phyloP scores from a whole-genome alignment of 768 basidiomycete species.

The Lentinula detonsa region DNA sequence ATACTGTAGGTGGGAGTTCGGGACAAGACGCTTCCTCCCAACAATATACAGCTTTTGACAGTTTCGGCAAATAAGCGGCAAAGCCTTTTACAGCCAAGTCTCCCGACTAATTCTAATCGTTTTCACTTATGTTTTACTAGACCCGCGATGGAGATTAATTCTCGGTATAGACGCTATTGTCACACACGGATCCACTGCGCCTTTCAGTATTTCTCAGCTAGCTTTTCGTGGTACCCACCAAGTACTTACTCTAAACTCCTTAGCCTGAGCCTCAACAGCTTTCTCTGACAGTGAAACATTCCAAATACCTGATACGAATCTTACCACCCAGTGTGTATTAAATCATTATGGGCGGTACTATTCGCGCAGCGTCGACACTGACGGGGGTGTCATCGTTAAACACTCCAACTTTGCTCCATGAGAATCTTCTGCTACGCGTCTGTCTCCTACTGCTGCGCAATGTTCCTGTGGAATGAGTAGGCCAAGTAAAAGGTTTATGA shows the following conservation, averaged over 20 bases:
- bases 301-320: not conserved
- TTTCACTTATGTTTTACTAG: not conserved
- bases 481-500: not conserved
- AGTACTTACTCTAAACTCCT: too few relatives aligned
- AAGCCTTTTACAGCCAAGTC: not conserved
- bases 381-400: not conserved
- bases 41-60: not conserved
- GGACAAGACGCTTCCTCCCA: not conserved
- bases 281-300: too few relatives aligned
- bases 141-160: too few relatives aligned
- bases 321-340: not conserved
- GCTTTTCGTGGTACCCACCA: too few relatives aligned
- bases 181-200: too few relatives aligned
- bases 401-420: too few relatives aligned
- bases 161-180: too few relatives aligned
- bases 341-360: not conserved
- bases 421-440: not conserved
- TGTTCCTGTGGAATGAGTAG: not conserved
- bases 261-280: too few relatives aligned
- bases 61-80: not conserved
- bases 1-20: not conserved
- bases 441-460: not conserved
- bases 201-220: too few relatives aligned
- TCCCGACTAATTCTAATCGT: too few relatives aligned
- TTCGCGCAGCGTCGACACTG: not conserved